Evolutionary conservation across 2,329 filamentous ascomycete genomes (phyloP).

Genomic region (Aspergillus hortae): DNA sequence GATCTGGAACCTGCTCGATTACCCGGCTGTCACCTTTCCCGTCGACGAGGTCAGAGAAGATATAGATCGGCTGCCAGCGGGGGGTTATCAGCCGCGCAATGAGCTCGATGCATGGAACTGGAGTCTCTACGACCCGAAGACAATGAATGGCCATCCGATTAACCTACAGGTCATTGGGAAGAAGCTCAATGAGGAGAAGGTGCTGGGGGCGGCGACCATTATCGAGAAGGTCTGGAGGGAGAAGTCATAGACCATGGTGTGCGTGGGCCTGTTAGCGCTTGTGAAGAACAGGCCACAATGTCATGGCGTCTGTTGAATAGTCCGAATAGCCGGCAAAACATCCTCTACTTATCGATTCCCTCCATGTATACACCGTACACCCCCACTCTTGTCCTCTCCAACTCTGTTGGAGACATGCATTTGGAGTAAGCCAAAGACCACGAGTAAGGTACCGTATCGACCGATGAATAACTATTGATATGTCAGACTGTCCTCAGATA

Average conservation of each 20-base stretch:
- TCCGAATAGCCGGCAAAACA: no score
- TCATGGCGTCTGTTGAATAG: no score
- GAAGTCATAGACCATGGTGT: background rate
- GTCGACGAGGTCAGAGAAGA: slow-evolving; percentile 46
- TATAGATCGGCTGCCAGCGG: slow-evolving; percentile 35
- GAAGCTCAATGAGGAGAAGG: slow-evolving; percentile 54
- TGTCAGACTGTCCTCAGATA: background rate
- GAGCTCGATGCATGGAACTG: slow-evolving; percentile 52
- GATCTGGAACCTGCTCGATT: slow-evolving; percentile 62
- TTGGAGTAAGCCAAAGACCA: no score
- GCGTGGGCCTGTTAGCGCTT: no score
- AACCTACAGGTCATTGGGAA: slow-evolving; percentile 53
- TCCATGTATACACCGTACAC: background rate
- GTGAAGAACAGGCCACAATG: no score
- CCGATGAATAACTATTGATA: no score
- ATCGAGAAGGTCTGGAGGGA: slow-evolving; percentile 26
- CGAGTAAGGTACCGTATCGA: no score
- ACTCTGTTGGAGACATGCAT: no score
- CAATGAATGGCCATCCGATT: slow-evolving; percentile 47
- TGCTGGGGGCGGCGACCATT: slow-evolving; percentile 43
- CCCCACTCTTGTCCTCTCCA: background rate
- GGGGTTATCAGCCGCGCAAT: slow-evolving; percentile 47
- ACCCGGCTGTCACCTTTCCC: slow-evolving; percentile 56
- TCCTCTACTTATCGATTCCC: no score
- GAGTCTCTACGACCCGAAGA: slow-evolving; percentile 43